Base-by-base conservation (phyloP, 2,329 filamentous ascomycete genomes). In the Phyllosticta paracitricarpa region DNA sequence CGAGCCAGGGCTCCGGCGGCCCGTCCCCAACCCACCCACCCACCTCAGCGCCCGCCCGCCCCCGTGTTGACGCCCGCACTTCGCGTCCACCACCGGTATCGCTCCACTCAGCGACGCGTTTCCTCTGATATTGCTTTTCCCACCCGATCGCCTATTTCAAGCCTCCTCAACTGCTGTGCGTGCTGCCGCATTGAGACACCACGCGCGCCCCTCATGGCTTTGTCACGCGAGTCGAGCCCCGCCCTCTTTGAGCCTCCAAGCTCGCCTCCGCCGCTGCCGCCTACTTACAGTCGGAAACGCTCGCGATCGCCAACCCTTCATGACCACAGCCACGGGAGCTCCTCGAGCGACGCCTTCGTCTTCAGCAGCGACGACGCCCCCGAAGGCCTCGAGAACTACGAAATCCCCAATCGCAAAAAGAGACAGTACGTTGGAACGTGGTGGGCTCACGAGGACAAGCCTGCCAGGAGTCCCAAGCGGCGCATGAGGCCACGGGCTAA, bases 341-440 rank as follows among this genome's bases (percentile, higher is more conserved):
- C 89, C 67, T 85, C 86, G 2, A 64, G 87, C 68, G 87, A 90
- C 67, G 86, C 86, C 3, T 81, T 84, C 56, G 72, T 89, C 26
- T 90, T 90, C 72, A 89, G 86, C 3, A 87, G 84, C 70, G 87
- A 90, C 63, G 86, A 89, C 67, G 67, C 66, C 2, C 70, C 70
- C 6, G 86, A 89, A 62, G 66, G 65, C 2, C 24, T 64, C 6
- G 85, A 88, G 63, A 86, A 87, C 66, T 89, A 89, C 68, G 75
- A 78, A 25, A 75, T 81, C 56, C 79, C 78, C 1, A 76, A 79
- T 26, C 78, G 80, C 64, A 80, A 81, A 63, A 89, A 89, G 75
- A 80, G 78, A 66, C 80, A 82, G 56, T 85, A 87, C 64, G 75
- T 83, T 53, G 87, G 87, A 3, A 81, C 85, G 4, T 90, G 87